Conservation (phyloP, 352 stramenopile species). For the Phytopythium delawarense region DNA sequence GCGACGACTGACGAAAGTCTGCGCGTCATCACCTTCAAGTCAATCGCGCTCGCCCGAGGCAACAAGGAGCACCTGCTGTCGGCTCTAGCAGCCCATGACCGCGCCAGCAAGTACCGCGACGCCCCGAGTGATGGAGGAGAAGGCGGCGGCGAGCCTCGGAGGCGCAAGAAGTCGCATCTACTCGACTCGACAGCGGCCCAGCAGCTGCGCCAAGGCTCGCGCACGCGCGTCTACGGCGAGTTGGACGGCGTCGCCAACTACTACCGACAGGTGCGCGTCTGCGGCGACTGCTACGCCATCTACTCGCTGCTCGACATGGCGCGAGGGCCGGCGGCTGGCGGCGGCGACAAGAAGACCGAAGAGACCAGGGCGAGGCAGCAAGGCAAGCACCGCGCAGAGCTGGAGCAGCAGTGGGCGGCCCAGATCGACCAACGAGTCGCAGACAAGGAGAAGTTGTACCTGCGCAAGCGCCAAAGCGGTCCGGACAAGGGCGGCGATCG, state of each 20-base stretch:
- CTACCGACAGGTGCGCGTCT: constrained; percentile 86
- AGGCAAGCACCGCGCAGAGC: constrained; percentile 15
- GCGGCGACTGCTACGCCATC: constrained; percentile 77
- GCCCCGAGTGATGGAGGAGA: not conserved
- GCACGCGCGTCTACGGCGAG: constrained; percentile 45
- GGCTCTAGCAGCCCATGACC: constrained; percentile 8
- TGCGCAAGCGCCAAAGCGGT: constrained; percentile 17
- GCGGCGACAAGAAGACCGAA: constrained; percentile 9
- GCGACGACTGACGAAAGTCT: constrained; percentile 21
- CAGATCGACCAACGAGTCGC: constrained; percentile 34
- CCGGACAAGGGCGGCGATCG: constrained; percentile 4
- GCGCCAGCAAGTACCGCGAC: not conserved
- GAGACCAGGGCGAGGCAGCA: constrained; percentile 20
- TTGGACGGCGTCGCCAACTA: constrained; percentile 64
- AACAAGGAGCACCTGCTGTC: constrained; percentile 44
- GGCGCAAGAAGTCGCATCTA: constrained; percentile 25
- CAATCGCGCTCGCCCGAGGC: constrained; percentile 63
- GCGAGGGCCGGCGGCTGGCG: constrained; percentile 27
- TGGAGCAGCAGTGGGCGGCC: constrained; percentile 43
- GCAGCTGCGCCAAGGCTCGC: constrained; percentile 45
- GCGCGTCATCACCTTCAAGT: constrained; percentile 69
- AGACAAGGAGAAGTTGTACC: constrained; percentile 53
- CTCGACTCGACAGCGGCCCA: constrained; percentile 47
- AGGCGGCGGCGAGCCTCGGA: not conserved
- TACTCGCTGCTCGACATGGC: constrained; percentile 84